Percentiles rank a stretch among this genome's conserved stretches.
phyloP scores from a whole-genome alignment of 257 asterid genomes.

The Gynochthodes officinalis region DNA sequence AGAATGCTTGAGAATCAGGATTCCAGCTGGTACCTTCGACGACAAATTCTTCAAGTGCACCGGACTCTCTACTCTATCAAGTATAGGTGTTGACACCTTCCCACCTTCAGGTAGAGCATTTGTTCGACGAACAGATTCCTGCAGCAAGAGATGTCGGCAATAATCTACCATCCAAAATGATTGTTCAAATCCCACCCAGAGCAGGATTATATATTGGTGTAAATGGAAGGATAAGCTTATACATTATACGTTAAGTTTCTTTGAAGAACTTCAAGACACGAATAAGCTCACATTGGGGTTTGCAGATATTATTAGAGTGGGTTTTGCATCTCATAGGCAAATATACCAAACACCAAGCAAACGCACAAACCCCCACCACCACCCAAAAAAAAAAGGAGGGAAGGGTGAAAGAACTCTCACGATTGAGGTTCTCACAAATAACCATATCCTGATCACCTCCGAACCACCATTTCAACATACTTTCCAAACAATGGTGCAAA shows the following conservation, averaged over 20 bases:
- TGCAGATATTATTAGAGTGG: no score
- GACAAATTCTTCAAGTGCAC: constrained; percentile 66
- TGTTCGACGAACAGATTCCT: constrained; percentile 41
- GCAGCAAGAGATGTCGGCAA: constrained; percentile 23
- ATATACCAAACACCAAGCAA: no score
- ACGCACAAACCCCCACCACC: no score
- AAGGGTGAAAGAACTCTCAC: no score
- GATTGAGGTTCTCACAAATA: no score
- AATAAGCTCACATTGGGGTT: no score
- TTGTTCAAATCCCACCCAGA: background rate
- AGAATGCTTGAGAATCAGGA: constrained; percentile 11
- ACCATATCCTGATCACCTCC: background rate
- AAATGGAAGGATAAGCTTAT: background rate
- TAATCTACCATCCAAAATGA: background rate
- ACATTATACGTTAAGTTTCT: background rate
- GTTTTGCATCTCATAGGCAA: no score
- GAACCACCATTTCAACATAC: no score
- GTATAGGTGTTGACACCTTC: constrained; percentile 60
- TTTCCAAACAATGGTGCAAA: no score
- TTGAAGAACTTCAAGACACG: background rate
- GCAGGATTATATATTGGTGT: background rate
- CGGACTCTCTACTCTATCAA: constrained; percentile 73
- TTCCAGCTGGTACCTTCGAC: constrained; percentile 47
- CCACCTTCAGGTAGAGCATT: constrained; percentile 41
- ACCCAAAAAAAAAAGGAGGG: no score